A percentile compares a stretch with the other conserved stretches of the same genome.
Evolutionary conservation across 768 basidiomycete species (phyloP).

Genomic region (Dioszegia hungarica): DNA sequence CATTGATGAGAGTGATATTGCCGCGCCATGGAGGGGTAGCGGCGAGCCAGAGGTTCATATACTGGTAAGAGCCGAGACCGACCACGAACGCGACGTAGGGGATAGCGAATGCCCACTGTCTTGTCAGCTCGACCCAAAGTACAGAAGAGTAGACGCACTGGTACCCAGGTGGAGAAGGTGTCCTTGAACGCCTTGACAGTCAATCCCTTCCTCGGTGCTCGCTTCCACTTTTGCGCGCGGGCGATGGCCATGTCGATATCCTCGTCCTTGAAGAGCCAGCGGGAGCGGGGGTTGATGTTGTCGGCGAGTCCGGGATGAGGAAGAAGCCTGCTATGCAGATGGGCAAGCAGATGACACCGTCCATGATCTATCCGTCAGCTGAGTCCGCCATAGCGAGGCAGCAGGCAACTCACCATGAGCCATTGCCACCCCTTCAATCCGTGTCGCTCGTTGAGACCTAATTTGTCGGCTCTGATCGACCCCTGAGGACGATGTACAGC

Average conservation of each 20-base stretch:
- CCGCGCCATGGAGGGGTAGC: slow-evolving; percentile 11
- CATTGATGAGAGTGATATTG: slow-evolving; percentile 16
- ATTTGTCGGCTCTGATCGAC: neutral
- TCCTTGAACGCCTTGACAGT: slow-evolving; percentile 20
- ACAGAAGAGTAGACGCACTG: neutral
- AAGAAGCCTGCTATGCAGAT: slow-evolving; percentile 27
- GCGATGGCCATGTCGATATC: slow-evolving; percentile 18
- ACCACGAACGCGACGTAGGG: slow-evolving; percentile 22
- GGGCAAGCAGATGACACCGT: slow-evolving; percentile 20
- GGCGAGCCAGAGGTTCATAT: slow-evolving; percentile 29
- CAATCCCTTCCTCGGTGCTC: slow-evolving; percentile 16
- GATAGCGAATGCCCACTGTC: slow-evolving; percentile 16
- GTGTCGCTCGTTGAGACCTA: neutral
- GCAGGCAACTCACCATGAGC: neutral
- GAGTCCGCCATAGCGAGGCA: neutral
- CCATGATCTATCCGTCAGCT: neutral
- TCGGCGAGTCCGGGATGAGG: slow-evolving; percentile 22
- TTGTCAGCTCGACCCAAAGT: neutral
- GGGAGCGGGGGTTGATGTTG: slow-evolving; percentile 7
- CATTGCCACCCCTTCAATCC: slow-evolving; percentile 2
- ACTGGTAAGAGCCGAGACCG: slow-evolving; percentile 19
- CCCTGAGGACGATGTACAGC: neutral
- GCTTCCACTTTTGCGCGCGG: slow-evolving; percentile 1
- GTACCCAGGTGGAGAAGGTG: slow-evolving; percentile 18
- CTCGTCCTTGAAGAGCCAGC: slow-evolving; percentile 16